Base-by-base conservation (phyloP, 2,329 filamentous ascomycete genomes). In the Sphaerulina vaccinii region DNA sequence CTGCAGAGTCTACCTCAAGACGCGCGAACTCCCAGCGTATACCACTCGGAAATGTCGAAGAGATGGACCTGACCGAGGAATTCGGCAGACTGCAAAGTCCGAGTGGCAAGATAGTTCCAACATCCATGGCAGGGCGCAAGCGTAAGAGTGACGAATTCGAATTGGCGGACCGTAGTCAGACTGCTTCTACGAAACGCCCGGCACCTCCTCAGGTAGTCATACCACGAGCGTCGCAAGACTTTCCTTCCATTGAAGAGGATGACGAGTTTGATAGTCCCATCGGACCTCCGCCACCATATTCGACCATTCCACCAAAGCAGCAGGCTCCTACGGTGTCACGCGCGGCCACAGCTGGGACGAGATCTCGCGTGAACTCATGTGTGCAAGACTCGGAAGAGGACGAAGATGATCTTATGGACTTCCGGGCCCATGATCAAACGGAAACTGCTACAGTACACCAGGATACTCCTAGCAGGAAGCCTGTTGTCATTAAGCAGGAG, bases 71-170 rank as follows among this genome's bases (percentile, higher is more conserved):
- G 45, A 70, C 68, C 1, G 66, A 67, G 24, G 58, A 60, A 15
- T 54, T 65, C 38, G 52, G 55, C 21, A 38, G 40, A 8, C 18
- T 56, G 27, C 51, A 32, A n/a, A 63, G 59, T 40, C 61, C 62
- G 4, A 57, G 49, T 2, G 41, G 58, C n/a, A 54, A 39, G 44
- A 49, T 45, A 16, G 38, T 47, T 9, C 41, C 54, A 1, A 36
- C 38, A 4, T 33, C 51, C 3, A 58, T 48, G 16, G 48, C 57
- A 27, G 62, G 62, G 6, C 70, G 70, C 50, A 77, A 77, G 61
- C 67, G 75, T 37, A 76, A 75, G 62, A 77, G 74, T 58, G 70
- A 72, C n/a, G 73, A 75, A 49, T 70, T 68, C 40, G 70, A 69
- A 27, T 55, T 59, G 22, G 68, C 68, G 27, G 38, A 59, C 18